These are phyloP conservation scores for Schizophyllum commune DNA, from an alignment of 1,284 basidiomycete species.

Conservation along the genomic window DNA sequence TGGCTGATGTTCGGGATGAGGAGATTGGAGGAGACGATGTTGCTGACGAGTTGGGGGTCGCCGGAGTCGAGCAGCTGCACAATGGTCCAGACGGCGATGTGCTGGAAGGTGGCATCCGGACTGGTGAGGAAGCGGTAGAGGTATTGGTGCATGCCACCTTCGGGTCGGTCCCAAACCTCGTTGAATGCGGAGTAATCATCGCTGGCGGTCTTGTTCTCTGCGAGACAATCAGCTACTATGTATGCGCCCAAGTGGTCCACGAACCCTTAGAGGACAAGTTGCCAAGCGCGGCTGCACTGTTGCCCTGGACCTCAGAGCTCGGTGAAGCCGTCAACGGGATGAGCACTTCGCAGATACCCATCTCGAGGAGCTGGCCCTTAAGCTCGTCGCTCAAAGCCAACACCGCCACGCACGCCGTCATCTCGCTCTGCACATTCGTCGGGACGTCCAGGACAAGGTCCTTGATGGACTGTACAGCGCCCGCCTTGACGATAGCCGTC, in stretches of 20 bases:
- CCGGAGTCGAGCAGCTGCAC: slow-evolving; percentile 95
- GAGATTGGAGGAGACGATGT: slow-evolving; percentile 77
- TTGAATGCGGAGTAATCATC: slow-evolving; percentile 99
- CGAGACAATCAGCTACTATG: neutral
- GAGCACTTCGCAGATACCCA: slow-evolving; percentile 97
- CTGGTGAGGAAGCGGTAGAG: slow-evolving; percentile 92
- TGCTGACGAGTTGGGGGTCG: slow-evolving; percentile 86
- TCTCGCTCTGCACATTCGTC: slow-evolving; percentile 96
- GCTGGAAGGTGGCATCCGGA: slow-evolving; percentile 98
- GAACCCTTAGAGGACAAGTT: slow-evolving; percentile 94
- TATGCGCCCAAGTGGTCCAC: slow-evolving; percentile 10
- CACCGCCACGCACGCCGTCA: slow-evolving; percentile 98
- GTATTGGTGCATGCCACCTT: slow-evolving; percentile 95
- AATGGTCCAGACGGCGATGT: slow-evolving; percentile 99
- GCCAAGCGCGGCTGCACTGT: slow-evolving; percentile 95
- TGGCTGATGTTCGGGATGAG: slow-evolving; percentile 81
- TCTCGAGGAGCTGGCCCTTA: slow-evolving; percentile 92
- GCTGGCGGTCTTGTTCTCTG: slow-evolving; percentile 59
- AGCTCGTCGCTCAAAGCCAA: slow-evolving; percentile 90
- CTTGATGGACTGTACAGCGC: slow-evolving; percentile 97
- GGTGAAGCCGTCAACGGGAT: slow-evolving; percentile 95
- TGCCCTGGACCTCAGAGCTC: slow-evolving; percentile 98
- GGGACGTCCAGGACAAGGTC: slow-evolving; percentile 94
- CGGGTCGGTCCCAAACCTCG: slow-evolving; percentile 96
- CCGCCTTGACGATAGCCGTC: slow-evolving; percentile 95